Evolutionary conservation across 805 yeast genomes (phyloP), one percentile per base, ranked within the genome.

Genomic region (Wickerhamomyces xylosicus): DNA sequence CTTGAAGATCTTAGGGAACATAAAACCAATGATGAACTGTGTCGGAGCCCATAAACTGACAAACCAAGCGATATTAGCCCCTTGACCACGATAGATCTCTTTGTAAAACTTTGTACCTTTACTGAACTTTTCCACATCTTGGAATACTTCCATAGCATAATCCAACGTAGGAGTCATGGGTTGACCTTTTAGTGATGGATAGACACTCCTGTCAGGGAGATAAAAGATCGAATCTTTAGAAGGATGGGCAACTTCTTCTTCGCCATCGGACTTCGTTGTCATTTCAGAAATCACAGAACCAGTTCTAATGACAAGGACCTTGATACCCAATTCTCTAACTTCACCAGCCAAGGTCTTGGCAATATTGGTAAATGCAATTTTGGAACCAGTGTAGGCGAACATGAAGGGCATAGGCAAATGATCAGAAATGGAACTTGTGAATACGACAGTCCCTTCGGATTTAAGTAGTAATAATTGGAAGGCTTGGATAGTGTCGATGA

Each of bases 261-360:
- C 25, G 9, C 25, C 37, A 17, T 35, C 29, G 2, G 40, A 31
- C 11, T 40, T 38, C 1, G 38, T 38, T 38, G 41, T 48, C 22
- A 64, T 59, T 11, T 50, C 61, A 3, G 69, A 61, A 17, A 57
- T 50, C 10, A 67, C 67, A 11, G 61, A 62, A 3, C 72, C 72
- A 3, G 69, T 61, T 22, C 60, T 49, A 7, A 66, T 57, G 42
- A 60, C 54, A 35, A 64, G 57, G 3, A 64, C 67, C 37, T 54
- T 52, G 28, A 66, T 68, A 1, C 64, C 70, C 37, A 64, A 54
- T 0, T 62, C 61, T 32, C 48, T 45, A 53, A 66, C 47, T 41
- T 67, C 72, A 6, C 52, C 40, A 5, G 57, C 60, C 16, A 67
- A 48, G 2, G 42, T 49, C 33, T 49, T 41, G 2, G 70, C 67